Percentiles rank a stretch among this genome's conserved stretches.
These are phyloP conservation scores for Volutella citrinella DNA, from an alignment of 2,329 filamentous ascomycete species.

Conservation along the genomic window DNA sequence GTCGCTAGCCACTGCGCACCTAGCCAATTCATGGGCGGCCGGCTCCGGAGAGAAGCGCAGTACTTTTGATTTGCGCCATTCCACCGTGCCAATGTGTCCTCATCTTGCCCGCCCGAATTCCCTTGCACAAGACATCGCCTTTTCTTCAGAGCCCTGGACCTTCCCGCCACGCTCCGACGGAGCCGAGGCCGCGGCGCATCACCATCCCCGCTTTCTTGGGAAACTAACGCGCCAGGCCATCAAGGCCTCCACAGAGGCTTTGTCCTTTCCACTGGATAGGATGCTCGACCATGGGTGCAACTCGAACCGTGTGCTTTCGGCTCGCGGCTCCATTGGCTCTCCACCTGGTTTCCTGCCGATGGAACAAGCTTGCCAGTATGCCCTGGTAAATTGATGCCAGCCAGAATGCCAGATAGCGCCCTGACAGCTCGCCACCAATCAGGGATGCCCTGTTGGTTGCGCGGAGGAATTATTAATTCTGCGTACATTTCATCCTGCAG, in stretches of 20 bases:
- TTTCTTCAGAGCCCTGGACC: constrained; percentile 25
- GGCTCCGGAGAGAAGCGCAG: constrained; percentile 16
- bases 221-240: too few relatives aligned
- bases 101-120: too few relatives aligned
- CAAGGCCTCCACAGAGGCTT: too few relatives aligned
- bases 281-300: too few relatives aligned
- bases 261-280: constrained; percentile 20
- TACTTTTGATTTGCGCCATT: constrained; percentile 21
- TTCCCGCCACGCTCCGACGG: constrained; percentile 28
- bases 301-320: constrained; percentile 14
- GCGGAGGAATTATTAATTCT: too few relatives aligned
- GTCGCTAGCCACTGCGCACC: constrained; percentile 3
- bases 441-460: too few relatives aligned
- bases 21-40: constrained; percentile 12
- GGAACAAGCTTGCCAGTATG: too few relatives aligned
- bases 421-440: constrained; percentile 20
- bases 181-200: constrained; percentile 21
- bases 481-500: too few relatives aligned
- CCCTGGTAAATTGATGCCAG: too few relatives aligned
- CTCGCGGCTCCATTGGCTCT: constrained; percentile 11
- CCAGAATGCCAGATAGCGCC: too few relatives aligned
- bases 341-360: too few relatives aligned
- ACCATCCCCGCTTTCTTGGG: constrained; percentile 21
- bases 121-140: constrained; percentile 19
- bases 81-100: constrained; percentile 22